These are phyloP conservation scores for Volvox reticuliferus DNA, from an alignment of 139 green algal genomes.

Conservation along the genomic window DNA sequence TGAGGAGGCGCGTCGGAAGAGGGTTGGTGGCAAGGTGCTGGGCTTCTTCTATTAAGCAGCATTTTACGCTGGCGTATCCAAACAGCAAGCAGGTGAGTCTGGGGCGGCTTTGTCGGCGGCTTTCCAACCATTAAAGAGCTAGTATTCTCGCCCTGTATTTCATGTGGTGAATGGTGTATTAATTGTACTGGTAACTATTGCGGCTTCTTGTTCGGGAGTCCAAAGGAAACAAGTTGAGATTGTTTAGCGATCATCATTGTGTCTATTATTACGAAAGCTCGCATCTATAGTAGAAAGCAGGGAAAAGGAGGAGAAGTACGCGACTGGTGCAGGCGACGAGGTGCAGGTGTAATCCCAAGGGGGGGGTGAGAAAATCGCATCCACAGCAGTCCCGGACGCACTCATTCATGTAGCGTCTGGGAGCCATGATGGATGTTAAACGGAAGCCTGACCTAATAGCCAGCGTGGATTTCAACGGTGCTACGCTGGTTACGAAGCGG, in stretches of 20 bases:
- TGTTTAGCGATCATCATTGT: too few relatives aligned
- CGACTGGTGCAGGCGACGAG: too few relatives aligned
- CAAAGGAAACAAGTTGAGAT: too few relatives aligned
- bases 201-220: too few relatives aligned
- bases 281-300: too few relatives aligned
- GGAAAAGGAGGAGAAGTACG: too few relatives aligned
- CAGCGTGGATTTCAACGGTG: neutral
- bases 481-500: conserved; percentile 23
- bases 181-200: too few relatives aligned
- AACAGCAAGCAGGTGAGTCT: conserved; percentile 27
- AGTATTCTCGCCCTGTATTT: too few relatives aligned
- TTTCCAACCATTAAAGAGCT: neutral
- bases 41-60: conserved; percentile 93
- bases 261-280: too few relatives aligned
- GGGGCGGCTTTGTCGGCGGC: conserved; percentile 21
- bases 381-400: conserved; percentile 29
- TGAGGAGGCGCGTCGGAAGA: conserved; percentile 97
- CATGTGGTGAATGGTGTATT: too few relatives aligned
- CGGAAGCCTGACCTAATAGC: conserved; percentile 19
- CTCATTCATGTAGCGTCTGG: neutral
- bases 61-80: neutral
- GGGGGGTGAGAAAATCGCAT: neutral
- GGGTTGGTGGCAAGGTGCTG: conserved; percentile 96
- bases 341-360: too few relatives aligned
- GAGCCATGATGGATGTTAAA: conserved; percentile 25